Base-by-base conservation (phyloP, 345 rosid species). In the Melaleuca alternifolia region DNA sequence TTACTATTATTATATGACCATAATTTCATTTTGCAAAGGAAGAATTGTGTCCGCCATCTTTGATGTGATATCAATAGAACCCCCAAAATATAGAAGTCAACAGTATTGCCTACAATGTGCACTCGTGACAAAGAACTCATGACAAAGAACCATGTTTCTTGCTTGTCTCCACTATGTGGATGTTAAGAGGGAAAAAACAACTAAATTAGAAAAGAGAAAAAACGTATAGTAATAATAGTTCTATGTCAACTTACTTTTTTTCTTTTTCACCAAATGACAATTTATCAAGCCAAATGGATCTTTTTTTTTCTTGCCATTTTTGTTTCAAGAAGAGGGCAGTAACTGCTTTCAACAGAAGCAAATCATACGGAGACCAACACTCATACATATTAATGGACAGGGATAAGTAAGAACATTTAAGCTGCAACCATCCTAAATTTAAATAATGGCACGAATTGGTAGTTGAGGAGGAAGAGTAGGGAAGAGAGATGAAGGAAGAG, bases 401-500 rank as follows among this genome's bases (percentile, higher is more conserved):
- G 85, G 54, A 54, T 86, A 87, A 89, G 86, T 57, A 51, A 90
- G 84, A 88, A 62, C 56, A 87, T 84, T 85, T 50, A 89, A 90
- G 85, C 81, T 37, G 75, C 87, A 91, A 89, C 85, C 51, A 83
- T 83, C 93, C 93, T 89, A 90, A 87, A 57, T 87, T 89, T 87
- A 84, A 76, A 89, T 86, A 87, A 88, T 44, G 94, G 91, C 85
- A 91, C 88, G 93, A 90, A 91, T 87, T 89, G 94, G 96, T 93
- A 97, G 93, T 88, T 89, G 90, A 91, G 93, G 94, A 93, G 94
- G 93, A 92, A 95, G 91, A 94, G 93, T 88, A 94, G 96, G 95
- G 93, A 93, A 92, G 93, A 95, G 91, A 96, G 98, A 94, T 97
- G 91, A 91, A 93, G 98, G 91, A 92, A 91, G 91, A 71, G 79